These are phyloP conservation scores for rapeseed (Brassica napus) DNA, from an alignment of 345 rosid genomes.

Conservation along the genomic window Da-Ae NC_063444.1:17866501-17867000, in stretches of 20 bases:
- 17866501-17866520: constrained; percentile 85
- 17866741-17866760: background rate
- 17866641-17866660: constrained; percentile 55
- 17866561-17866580: background rate
- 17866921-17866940: background rate
- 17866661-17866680: constrained; percentile 67
- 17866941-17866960: constrained; percentile 14
- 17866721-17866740: constrained; percentile 47
- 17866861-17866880: constrained; percentile 33
- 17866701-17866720: constrained; percentile 68
- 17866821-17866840: constrained; percentile 18
- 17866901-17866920: constrained; percentile 14
- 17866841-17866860: constrained; percentile 16
- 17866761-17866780: background rate
- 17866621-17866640: constrained; percentile 52
- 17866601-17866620: constrained; percentile 60
- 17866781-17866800: background rate
- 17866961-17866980: constrained; percentile 25
- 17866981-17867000: constrained; percentile 23
- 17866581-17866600: background rate
- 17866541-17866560: background rate
- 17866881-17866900: constrained; percentile 33
- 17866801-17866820: constrained; percentile 34
- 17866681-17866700: constrained; percentile 71
- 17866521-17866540: background rate